Base-by-base conservation (phyloP, 2,329 filamentous ascomycete genomes). In the Nothopassalora personata region DNA sequence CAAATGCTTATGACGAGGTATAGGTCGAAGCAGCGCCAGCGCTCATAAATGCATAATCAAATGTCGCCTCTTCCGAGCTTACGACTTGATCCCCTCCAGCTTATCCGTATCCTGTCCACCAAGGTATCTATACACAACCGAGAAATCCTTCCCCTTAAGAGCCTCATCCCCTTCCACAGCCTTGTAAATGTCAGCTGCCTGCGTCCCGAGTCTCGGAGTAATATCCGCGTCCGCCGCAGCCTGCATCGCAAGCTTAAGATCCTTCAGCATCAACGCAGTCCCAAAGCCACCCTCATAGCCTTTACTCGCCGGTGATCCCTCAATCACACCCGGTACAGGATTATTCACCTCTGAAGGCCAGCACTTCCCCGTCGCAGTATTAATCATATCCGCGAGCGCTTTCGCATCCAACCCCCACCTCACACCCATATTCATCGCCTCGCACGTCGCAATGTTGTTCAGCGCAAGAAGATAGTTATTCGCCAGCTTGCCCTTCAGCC, bases 311-410 rank as follows among this genome's bases (percentile, higher is more conserved):
- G 93, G 91, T 1, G 90, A 84, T 0, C 82, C 84, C 61, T 87
- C 85, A 23, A 93, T 81, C 0, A 97, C 91, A 13, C 91, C 92
- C 10, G 86, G 86, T 3, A 97, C 91, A 0, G 94, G 94, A 72
- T 97, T 97, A 76, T 99, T 99, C 62, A 96, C 80, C 76, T 97
- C 92, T 68, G 88, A 94, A 1, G 93, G 91, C 94, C 94, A 99
- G 80, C 92, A 97, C 65, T 82, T 85, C n/a, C 94, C 94, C 0
- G 93, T 97, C 67, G 90, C 94, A 3, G 89, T 88, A 72, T 97
- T 97, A 78, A 99, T 90, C 74, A 99, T 86, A 54, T 87, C 86
- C 0, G 90, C 89, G 1, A 99, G 81, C 7, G 85, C 86, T 60
- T 82, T 83, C 0, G 84, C 79, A 57, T 87, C 80, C 30, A 45